phyloP scores from a whole-genome alignment of 345 rosid genomes.

The Citrus trifoliata region DNA sequence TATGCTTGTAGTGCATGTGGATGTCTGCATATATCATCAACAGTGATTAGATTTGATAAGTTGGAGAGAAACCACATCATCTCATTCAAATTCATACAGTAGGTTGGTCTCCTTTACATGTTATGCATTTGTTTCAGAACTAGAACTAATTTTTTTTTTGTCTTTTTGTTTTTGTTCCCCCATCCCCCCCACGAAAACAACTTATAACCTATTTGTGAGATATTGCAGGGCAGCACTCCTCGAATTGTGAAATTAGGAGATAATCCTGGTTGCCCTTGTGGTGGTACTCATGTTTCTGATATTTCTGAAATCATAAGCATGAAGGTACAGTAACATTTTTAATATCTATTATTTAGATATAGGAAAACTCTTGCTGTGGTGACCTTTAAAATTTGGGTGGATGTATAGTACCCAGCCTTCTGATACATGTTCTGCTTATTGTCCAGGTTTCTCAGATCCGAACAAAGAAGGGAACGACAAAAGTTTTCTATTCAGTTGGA shows the following conservation, averaged over 20 bases:
- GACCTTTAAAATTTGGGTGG: background rate
- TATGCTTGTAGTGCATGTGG: background rate
- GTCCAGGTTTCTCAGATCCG: slow-evolving; percentile 65
- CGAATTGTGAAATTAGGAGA: slow-evolving; percentile 68
- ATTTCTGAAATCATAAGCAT: slow-evolving; percentile 63
- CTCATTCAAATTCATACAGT: background rate
- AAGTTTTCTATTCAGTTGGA: slow-evolving; percentile 59
- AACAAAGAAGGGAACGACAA: slow-evolving; percentile 66
- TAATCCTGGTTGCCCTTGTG: slow-evolving; percentile 78
- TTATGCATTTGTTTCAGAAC: background rate
- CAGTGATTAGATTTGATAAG: background rate
- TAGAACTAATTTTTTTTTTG: background rate
- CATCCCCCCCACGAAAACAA: background rate
- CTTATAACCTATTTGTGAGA: background rate
- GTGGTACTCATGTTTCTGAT: slow-evolving; percentile 85
- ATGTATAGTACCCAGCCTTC: background rate
- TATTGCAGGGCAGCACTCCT: slow-evolving; percentile 69
- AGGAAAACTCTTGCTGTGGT: background rate
- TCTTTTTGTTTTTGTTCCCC: no score
- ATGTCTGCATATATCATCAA: background rate
- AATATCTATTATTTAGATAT: background rate
- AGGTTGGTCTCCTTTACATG: background rate
- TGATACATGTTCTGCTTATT: background rate
- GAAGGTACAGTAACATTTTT: slow-evolving; percentile 42
- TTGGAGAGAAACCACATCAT: background rate